These are phyloP conservation scores for Phytophthora boehmeriae DNA, from an alignment of 352 stramenopile genomes.

Conservation along the genomic window DNA sequence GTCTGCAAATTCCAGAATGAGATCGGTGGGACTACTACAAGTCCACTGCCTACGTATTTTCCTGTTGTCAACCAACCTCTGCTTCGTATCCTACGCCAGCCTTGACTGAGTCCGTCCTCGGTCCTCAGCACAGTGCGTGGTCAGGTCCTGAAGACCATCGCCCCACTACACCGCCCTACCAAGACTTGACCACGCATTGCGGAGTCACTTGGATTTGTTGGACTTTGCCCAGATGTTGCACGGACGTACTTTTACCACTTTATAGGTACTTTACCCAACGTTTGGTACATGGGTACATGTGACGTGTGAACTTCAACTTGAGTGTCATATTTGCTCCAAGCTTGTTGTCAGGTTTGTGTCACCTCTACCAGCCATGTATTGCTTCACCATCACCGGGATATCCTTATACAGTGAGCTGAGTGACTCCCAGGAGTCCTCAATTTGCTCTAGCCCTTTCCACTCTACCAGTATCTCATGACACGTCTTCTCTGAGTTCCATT, in stretches of 20 bases:
- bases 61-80: too few relatives aligned
- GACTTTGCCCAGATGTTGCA: too few relatives aligned
- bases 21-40: too few relatives aligned
- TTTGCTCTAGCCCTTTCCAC: conserved; percentile 16
- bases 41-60: too few relatives aligned
- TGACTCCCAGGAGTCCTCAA: conserved; percentile 19
- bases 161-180: conserved; percentile 11
- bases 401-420: conserved; percentile 7
- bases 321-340: conserved; percentile 7
- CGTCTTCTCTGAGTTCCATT: conserved; percentile 2
- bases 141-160: too few relatives aligned
- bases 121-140: too few relatives aligned
- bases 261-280: conserved; percentile 5
- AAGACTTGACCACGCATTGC: conserved; percentile 15
- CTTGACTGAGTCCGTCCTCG: too few relatives aligned
- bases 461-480: conserved; percentile 11
- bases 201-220: not conserved
- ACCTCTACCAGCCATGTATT: not conserved
- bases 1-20: too few relatives aligned
- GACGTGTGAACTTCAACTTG: not conserved
- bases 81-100: too few relatives aligned
- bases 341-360: not conserved
- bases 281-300: not conserved
- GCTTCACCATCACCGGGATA: conserved; percentile 19
- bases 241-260: too few relatives aligned